Conservation (phyloP, 495 filamentous ascomycete genomes). For the Penicillium riverlandense region DNA sequence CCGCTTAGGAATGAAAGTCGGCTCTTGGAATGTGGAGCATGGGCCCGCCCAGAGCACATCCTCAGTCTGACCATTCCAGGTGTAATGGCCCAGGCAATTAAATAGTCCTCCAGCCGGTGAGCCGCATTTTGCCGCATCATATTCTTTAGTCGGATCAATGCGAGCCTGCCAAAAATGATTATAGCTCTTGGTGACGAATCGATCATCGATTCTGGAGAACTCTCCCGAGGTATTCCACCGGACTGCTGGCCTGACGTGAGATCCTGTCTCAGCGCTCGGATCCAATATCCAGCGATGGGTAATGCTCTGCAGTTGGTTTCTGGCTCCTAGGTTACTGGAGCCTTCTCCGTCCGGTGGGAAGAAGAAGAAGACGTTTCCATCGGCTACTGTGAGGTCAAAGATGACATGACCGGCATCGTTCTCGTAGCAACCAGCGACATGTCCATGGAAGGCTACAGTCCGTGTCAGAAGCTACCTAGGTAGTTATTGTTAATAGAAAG, state of each 20-base stretch:
- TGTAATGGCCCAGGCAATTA: conserved; percentile 42
- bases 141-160: conserved; percentile 36
- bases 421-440: conserved; percentile 45
- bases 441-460: conserved; percentile 35
- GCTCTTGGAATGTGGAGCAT: conserved; percentile 47
- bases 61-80: conserved; percentile 12
- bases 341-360: conserved; percentile 32
- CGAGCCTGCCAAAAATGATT: conserved; percentile 47
- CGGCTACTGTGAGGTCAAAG: conserved; percentile 47
- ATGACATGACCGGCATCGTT: conserved; percentile 39
- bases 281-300: conserved; percentile 13
- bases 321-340: conserved; percentile 5
- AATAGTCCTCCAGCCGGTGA: conserved; percentile 8
- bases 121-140: conserved; percentile 28
- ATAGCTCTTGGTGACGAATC: conserved; percentile 44
- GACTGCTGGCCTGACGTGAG: conserved; percentile 22
- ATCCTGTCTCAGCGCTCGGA: not conserved
- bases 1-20: conserved; percentile 43
- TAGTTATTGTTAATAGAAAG: too few species aligned
- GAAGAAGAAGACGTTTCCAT: conserved; percentile 50
- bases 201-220: conserved; percentile 53
- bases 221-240: conserved; percentile 37
- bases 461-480: not conserved
- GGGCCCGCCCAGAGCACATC: conserved; percentile 37
- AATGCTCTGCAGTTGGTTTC: conserved; percentile 20